phyloP scores from a whole-genome alignment of 140 eudicot genomes.

The Flaveria floridana region DNA sequence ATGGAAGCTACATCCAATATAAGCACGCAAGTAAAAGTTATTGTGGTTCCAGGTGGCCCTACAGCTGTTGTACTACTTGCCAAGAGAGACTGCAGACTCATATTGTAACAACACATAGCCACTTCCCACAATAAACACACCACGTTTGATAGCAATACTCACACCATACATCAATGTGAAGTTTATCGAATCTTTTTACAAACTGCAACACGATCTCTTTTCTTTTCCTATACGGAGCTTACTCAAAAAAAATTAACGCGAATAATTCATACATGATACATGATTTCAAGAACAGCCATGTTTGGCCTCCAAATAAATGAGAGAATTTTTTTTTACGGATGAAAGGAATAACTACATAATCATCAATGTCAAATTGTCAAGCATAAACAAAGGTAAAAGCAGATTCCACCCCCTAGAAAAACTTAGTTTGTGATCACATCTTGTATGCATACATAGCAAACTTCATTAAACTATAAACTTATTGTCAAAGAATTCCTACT shows the following conservation, averaged over 20 bases:
- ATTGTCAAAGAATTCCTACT: background rate
- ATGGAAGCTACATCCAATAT: slow-evolving; percentile 54
- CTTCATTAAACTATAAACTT: slow-evolving; percentile 8
- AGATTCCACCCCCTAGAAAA: background rate
- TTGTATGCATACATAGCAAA: background rate
- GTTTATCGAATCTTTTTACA: slow-evolving; percentile 1
- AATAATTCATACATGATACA: too few relatives aligned
- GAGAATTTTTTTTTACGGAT: background rate
- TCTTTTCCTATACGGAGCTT: too few relatives aligned
- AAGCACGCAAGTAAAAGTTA: slow-evolving; percentile 18
- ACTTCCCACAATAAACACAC: slow-evolving; percentile 14
- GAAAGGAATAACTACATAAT: too few relatives aligned
- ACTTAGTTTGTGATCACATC: slow-evolving; percentile 5
- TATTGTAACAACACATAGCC: background rate
- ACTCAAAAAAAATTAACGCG: too few relatives aligned
- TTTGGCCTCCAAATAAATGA: background rate
- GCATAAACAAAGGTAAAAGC: background rate
- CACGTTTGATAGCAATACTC: background rate
- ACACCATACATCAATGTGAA: background rate
- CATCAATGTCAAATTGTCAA: background rate
- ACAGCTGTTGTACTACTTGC: slow-evolving; percentile 12
- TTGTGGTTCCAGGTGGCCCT: slow-evolving; percentile 15
- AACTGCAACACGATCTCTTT: slow-evolving; percentile 15
- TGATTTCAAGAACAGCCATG: background rate
- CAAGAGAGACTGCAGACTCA: slow-evolving; percentile 6